Evolutionary conservation across 768 basidiomycete species (phyloP), one percentile per base, ranked within the genome.

Genomic region (Lentinula raphanica): DNA sequence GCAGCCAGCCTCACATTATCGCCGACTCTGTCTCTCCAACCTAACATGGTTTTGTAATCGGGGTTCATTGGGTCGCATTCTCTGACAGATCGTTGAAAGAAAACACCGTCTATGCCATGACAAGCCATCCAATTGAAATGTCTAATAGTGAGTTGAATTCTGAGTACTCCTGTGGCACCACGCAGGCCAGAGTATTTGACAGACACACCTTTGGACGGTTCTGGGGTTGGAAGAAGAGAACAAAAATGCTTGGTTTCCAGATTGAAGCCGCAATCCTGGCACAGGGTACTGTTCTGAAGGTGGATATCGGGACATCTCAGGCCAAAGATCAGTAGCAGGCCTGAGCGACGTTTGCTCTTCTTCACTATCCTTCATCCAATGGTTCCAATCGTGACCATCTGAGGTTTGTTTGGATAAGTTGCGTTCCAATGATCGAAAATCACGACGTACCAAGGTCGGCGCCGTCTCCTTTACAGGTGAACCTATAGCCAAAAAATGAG

Each of bases 41-140:
- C 68, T 60, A 79, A 73, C 19, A 90, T 79, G 2, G 80, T 86
- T 4, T 78, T 74, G 29, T 83, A 71, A 25, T 36, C 8, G 0
- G 36, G 19, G 23, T 36, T 28, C 21, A 3, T 21, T 49, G 48
- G 48, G 64, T 90, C 88, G 42, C 83, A 85, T 65, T 90, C 80
- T 2, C 83, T 79, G 1, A 79, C 81, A 66, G 92, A 92, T 2
- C 92, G 84, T 69, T 93, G 91, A 21, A 93, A 67, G 67, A 93
- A 92, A 1, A 81, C 88, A 12, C 91, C 92, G 59, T 92, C 88
- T 38, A 94, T 81, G 48, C 85, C 85, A 62, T 90, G 85, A 62
- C 82, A 73, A 4, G 89, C 88, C 92, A 94, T 93, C 90, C 88
- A 90, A 62, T 81, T 79, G 67, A 90, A 90, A 67, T 91, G 89